Conservation (phyloP, 768 basidiomycete species). For the Phaffia tasmanica region DNA sequence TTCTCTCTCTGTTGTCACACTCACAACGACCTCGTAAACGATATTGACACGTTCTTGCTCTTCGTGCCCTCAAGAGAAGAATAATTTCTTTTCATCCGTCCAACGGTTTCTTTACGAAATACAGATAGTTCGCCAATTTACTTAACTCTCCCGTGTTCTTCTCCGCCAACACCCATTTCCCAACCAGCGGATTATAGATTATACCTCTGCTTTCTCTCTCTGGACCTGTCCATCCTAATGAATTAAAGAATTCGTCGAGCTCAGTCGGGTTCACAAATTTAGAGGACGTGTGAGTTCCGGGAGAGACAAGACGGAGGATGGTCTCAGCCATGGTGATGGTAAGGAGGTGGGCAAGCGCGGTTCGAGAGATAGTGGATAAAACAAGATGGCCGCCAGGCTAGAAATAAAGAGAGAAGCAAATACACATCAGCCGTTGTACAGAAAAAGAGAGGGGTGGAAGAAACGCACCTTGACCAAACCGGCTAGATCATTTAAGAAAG, state of each 20-base stretch:
- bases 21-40: too few species aligned
- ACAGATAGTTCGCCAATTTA: conserved; percentile 38
- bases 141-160: conserved; percentile 29
- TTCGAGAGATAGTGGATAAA: conserved; percentile 87
- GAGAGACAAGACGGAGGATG: conserved; percentile 62
- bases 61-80: too few species aligned
- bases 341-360: conserved; percentile 57
- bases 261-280: conserved; percentile 85
- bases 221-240: conserved; percentile 28
- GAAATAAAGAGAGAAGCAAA: too few species aligned
- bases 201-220: conserved; percentile 37
- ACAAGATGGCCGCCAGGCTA: conserved; percentile 94
- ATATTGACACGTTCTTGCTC: too few species aligned
- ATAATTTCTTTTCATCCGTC: neutral
- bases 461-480: conserved; percentile 68
- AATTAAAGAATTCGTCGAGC: conserved; percentile 61
- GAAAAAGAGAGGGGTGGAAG: neutral
- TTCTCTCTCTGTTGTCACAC: too few species aligned
- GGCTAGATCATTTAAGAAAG: conserved; percentile 70
- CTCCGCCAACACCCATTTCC: conserved; percentile 36
- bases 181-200: conserved; percentile 36
- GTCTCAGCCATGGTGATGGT: conserved; percentile 73
- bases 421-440: neutral
- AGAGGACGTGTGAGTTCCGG: conserved; percentile 80
- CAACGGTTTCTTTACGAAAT: conserved; percentile 33